phyloP scores from a whole-genome alignment of 2,329 filamentous ascomycete species.

The Monilinia polystroma region DNA sequence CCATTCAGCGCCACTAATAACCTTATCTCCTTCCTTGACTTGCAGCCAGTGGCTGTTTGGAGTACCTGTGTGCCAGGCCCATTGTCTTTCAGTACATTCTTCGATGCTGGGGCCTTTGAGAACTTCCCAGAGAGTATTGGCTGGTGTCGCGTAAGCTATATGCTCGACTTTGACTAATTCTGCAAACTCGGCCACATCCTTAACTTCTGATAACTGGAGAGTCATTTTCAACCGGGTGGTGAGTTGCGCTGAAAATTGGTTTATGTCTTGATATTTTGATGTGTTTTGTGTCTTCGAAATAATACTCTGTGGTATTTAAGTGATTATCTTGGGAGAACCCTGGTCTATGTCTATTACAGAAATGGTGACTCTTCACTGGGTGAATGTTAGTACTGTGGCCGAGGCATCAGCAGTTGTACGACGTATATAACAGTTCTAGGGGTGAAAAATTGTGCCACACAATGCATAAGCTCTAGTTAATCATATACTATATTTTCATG shows the following conservation, averaged over 20 bases:
- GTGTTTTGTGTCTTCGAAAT: background rate
- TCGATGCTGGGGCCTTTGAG: background rate
- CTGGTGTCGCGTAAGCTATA: conserved; percentile 7
- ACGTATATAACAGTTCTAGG: too few relatives aligned
- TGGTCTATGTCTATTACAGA: background rate
- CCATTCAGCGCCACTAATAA: conserved; percentile 6
- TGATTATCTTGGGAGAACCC: background rate
- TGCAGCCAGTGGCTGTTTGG: conserved; percentile 7
- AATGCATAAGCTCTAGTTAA: too few relatives aligned
- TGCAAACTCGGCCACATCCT: background rate
- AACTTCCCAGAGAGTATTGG: conserved; percentile 7
- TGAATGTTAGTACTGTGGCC: too few relatives aligned
- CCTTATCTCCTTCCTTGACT: conserved; percentile 8
- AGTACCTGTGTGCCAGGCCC: background rate
- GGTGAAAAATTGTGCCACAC: too few relatives aligned
- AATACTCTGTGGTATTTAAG: background rate
- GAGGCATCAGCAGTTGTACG: too few relatives aligned
- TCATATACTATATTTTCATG: too few relatives aligned
- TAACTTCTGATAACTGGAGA: background rate
- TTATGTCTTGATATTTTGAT: background rate
- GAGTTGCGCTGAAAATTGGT: background rate
- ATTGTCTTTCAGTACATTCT: background rate
- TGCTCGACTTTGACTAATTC: background rate
- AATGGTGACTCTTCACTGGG: too few relatives aligned
- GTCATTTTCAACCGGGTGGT: background rate